Percentiles rank a stretch among this genome's conserved stretches.
These are phyloP conservation scores for Blastocystis hominis DNA, from an alignment of 352 stramenopile genomes.

Conservation along the genomic window DNA sequence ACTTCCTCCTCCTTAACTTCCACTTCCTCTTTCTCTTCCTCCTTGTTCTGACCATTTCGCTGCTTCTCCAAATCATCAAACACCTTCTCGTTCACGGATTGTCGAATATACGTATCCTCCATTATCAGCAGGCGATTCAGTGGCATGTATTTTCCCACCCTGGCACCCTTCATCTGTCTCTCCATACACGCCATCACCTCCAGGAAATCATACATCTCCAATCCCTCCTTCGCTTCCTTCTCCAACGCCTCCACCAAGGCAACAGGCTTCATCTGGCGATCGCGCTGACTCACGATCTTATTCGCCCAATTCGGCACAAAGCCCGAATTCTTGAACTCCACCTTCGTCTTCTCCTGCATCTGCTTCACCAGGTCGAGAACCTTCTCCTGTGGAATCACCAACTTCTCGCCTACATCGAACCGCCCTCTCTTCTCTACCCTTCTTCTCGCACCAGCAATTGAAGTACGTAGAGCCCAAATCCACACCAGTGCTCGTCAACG, in stretches of 20 bases:
- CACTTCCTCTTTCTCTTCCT: not conserved
- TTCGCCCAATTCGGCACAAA: constrained; percentile 41
- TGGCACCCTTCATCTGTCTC: constrained; percentile 5
- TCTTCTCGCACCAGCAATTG: not conserved
- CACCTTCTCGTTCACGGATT: constrained; percentile 14
- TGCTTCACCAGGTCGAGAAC: not conserved
- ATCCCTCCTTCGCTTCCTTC: not conserved
- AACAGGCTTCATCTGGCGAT: not conserved
- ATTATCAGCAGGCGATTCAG: too few species aligned
- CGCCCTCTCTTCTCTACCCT: not conserved
- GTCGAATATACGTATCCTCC: not conserved
- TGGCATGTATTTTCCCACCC: not conserved
- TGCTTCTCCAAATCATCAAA: not conserved
- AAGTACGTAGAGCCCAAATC: not conserved
- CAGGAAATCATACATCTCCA: constrained; percentile 46
- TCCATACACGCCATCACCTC: constrained; percentile 27
- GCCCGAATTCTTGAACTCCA: not conserved
- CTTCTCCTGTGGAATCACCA: not conserved
- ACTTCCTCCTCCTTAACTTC: not conserved
- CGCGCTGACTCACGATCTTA: not conserved
- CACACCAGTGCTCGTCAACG: constrained; percentile 9
- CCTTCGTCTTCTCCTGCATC: constrained; percentile 25
- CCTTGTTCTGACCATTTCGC: not conserved
- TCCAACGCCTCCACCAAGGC: not conserved
- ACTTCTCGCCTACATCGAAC: not conserved